Evolutionary conservation across 805 yeast species (phyloP), one percentile per base, ranked within the genome.

Genomic region (Cyberlindnera euphorbiiphila): DNA sequence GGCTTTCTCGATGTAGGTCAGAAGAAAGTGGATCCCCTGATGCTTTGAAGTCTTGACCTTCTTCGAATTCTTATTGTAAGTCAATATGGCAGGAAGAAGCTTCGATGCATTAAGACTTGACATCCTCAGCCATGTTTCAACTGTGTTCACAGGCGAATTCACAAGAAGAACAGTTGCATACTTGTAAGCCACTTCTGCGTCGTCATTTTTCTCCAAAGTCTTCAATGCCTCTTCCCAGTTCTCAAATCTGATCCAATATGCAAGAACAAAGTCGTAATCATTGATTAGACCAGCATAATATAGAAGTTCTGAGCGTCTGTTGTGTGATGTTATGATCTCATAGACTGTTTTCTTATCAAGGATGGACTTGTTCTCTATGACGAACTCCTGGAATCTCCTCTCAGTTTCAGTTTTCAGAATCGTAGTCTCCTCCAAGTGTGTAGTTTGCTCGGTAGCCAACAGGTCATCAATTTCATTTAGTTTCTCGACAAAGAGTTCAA

Each of bases 61-160:
- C 26, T 51, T 55, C 6, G 62, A 62, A 33, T 65, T 69, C 26
- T 77, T 72, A 50, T 80, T 78, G 59, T 83, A 87, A 0, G 79
- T 71, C 43, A 88, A 58, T 10, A 91, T 64, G 0, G 96, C 79
- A 2, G 96, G 95, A 3, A 93, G 59, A 16, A 93, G 65, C 42
- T 70, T 76, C 11, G 72, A 70, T 32, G 82, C 80, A 41, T 84
- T 75, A 3, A 91, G 46, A 34, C 66, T 52, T 2, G 48, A 28
- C 29, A 80, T 56, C 34, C 78, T 71, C 52, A 85, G 71, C 97
- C 97, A 93, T 0, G 85, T 69, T 35, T 81, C 82, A 2, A 85
- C 76, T 0, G 96, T 86, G 10, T 69, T 71, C 20, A 64, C 65
- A 0, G 98, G 89, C 11, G 72, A 61, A 49, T 85, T 84, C 3